Conservation (phyloP, 2,329 filamentous ascomycete genomes). For the Microsporum canis region DNA sequence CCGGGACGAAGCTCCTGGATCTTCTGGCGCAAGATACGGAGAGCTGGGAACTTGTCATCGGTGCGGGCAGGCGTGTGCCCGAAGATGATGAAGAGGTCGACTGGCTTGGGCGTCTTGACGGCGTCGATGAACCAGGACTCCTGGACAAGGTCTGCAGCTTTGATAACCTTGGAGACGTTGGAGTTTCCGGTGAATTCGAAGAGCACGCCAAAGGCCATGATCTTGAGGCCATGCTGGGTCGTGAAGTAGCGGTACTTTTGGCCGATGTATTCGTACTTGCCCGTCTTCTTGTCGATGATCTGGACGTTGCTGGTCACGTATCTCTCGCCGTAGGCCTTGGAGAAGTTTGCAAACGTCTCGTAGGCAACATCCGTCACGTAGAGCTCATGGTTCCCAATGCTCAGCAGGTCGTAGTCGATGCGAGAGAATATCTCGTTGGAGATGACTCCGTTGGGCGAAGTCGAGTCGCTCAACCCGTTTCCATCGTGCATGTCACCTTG, state of each 20-base stretch:
- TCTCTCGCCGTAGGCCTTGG: conserved; percentile 45
- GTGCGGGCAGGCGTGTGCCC: conserved; percentile 52
- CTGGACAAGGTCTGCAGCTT: conserved; percentile 41
- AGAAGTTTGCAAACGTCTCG: conserved; percentile 49
- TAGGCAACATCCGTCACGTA: conserved; percentile 53
- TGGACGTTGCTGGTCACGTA: conserved; percentile 46
- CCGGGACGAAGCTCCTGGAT: conserved; percentile 47
- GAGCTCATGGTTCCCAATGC: conserved; percentile 54
- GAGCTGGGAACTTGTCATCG: conserved; percentile 32
- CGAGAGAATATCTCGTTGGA: conserved; percentile 44
- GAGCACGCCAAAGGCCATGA: conserved; percentile 44
- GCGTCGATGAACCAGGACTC: conserved; percentile 51
- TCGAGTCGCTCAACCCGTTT: conserved; percentile 51
- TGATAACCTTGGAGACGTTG: conserved; percentile 50
- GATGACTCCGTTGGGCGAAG: conserved; percentile 44
- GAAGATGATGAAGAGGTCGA: conserved; percentile 53
- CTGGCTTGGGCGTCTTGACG: conserved; percentile 42
- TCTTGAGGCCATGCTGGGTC: conserved; percentile 38
- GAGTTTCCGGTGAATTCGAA: conserved; percentile 46
- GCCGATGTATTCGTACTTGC: conserved; percentile 37
- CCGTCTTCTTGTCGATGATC: conserved; percentile 35
- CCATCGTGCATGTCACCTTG: conserved; percentile 54
- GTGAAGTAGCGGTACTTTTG: conserved; percentile 41
- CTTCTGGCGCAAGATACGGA: conserved; percentile 43
- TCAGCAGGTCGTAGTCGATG: conserved; percentile 44